A percentile compares a stretch with the other conserved stretches of the same genome.
Evolutionary conservation across 2,329 filamentous ascomycete genomes (phyloP).

Genomic region (Bipolaris oryzae): DNA sequence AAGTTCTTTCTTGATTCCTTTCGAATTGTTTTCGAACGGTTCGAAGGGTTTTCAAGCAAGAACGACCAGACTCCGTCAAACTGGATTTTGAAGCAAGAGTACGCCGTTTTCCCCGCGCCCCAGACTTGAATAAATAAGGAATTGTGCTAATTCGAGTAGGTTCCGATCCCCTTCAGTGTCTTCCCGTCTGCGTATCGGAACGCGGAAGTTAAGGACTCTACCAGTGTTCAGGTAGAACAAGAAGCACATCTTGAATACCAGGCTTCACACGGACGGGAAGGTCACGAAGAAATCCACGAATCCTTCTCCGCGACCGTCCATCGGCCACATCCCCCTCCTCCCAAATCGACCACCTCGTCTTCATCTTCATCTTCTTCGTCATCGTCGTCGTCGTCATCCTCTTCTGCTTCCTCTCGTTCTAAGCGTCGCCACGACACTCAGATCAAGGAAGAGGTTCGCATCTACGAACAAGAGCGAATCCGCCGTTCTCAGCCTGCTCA

Average conservation of each 20-base stretch:
- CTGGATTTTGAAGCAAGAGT: constrained; percentile 99
- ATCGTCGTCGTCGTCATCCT: constrained; percentile 34
- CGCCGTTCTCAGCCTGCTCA: constrained; percentile 66
- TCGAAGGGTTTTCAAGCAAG: constrained; percentile 73
- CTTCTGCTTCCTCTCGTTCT: constrained; percentile 8
- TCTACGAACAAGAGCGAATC: constrained; percentile 77
- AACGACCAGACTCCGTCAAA: constrained; percentile 82
- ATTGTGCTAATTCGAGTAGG: constrained; percentile 30
- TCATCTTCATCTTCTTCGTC: not conserved
- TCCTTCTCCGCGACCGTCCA: constrained; percentile 57
- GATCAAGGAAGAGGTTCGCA: constrained; percentile 85
- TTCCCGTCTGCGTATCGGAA: constrained; percentile 97
- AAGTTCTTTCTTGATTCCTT: constrained; percentile 70
- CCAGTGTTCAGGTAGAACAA: constrained; percentile 84
- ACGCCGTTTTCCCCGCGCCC: constrained; percentile 46
- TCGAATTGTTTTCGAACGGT: constrained; percentile 59
- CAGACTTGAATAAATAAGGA: not conserved
- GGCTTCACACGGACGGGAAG: constrained; percentile 92
- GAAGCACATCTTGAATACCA: constrained; percentile 77
- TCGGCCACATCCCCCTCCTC: constrained; percentile 15
- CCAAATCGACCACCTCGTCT: constrained; percentile 1
- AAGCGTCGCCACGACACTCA: constrained; percentile 58
- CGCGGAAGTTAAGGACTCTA: constrained; percentile 60
- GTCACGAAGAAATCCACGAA: constrained; percentile 78
- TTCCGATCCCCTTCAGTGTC: constrained; percentile 96